A percentile compares a stretch with the other conserved stretches of the same genome.
These are phyloP conservation scores for Leptosphaerulina australis DNA, from an alignment of 2,329 filamentous ascomycete species.

Conservation along the genomic window DNA sequence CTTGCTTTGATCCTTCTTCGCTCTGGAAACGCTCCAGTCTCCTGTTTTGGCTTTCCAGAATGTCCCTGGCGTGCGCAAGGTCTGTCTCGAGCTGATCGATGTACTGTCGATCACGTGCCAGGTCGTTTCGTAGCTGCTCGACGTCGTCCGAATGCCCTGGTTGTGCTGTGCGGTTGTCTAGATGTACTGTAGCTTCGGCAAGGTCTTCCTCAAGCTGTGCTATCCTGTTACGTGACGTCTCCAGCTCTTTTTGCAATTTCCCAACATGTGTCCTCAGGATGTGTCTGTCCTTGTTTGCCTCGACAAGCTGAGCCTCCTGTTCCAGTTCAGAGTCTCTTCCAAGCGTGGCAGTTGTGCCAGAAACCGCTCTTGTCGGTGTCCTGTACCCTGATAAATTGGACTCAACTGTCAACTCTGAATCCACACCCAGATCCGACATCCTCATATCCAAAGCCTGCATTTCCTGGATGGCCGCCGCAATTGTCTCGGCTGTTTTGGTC, in stretches of 20 bases:
- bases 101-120: constrained; percentile 55
- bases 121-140: constrained; percentile 52
- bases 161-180: constrained; percentile 50
- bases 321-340: constrained; percentile 55
- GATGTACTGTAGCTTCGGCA: constrained; percentile 54
- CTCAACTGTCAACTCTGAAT: constrained; percentile 44
- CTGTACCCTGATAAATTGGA: constrained; percentile 41
- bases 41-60: constrained; percentile 54
- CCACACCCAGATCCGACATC: constrained; percentile 46
- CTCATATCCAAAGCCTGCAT: constrained; percentile 46
- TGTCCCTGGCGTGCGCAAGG: constrained; percentile 52
- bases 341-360: constrained; percentile 33
- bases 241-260: constrained; percentile 51
- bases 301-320: constrained; percentile 57
- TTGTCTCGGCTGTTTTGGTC: constrained; percentile 44
- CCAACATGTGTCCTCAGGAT: constrained; percentile 51
- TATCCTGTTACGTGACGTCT: constrained; percentile 50
- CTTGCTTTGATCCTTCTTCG: constrained; percentile 54
- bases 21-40: constrained; percentile 53
- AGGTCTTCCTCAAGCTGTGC: constrained; percentile 56
- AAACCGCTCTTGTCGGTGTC: constrained; percentile 41
- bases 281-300: constrained; percentile 55
- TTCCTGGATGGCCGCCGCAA: constrained; percentile 50
- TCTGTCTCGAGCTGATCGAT: constrained; percentile 58
- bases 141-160: constrained; percentile 50